Evolutionary conservation across 2,329 filamentous ascomycete species (phyloP).

Genomic region (Aspergillus clavatus): DNA sequence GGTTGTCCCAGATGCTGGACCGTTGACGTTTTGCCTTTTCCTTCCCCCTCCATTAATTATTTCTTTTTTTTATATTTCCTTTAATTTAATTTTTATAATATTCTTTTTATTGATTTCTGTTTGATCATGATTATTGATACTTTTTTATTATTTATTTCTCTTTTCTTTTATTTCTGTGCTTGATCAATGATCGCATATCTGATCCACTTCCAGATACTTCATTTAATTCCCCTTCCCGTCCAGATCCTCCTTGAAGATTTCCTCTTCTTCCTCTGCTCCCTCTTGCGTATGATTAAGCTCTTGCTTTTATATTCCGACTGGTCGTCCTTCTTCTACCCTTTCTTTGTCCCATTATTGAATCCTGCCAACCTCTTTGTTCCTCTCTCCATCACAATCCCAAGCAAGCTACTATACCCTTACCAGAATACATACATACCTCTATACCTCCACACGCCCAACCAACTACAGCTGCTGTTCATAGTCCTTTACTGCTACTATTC

Average conservation of each 20-base stretch:
- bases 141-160: slow-evolving; percentile 3
- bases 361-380: slow-evolving; percentile 7
- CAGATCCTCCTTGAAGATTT: slow-evolving; percentile 12
- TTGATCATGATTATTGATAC: slow-evolving; percentile 12
- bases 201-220: slow-evolving; percentile 29
- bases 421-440: slow-evolving; percentile 4
- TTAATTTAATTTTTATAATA: too few relatives aligned
- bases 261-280: slow-evolving; percentile 7
- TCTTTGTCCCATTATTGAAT: slow-evolving; percentile 1
- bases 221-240: slow-evolving; percentile 28
- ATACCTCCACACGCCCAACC: slow-evolving; percentile 5
- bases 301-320: slow-evolving; percentile 1
- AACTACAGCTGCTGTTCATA: slow-evolving; percentile 2
- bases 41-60: too few relatives aligned
- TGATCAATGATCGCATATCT: slow-evolving; percentile 35
- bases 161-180: slow-evolving; percentile 22
- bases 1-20: slow-evolving; percentile 23
- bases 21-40: slow-evolving; percentile 23
- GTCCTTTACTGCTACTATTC: too few relatives aligned
- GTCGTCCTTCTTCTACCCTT: not conserved
- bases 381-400: slow-evolving; percentile 11
- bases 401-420: slow-evolving; percentile 1
- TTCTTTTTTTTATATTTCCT: too few relatives aligned
- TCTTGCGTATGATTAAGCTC: slow-evolving; percentile 5
- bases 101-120: slow-evolving; percentile 17